Percentiles rank a stretch among this genome's conserved stretches.
phyloP scores from a whole-genome alignment of 768 basidiomycete species.

The Exsudoporus frostii region DNA sequence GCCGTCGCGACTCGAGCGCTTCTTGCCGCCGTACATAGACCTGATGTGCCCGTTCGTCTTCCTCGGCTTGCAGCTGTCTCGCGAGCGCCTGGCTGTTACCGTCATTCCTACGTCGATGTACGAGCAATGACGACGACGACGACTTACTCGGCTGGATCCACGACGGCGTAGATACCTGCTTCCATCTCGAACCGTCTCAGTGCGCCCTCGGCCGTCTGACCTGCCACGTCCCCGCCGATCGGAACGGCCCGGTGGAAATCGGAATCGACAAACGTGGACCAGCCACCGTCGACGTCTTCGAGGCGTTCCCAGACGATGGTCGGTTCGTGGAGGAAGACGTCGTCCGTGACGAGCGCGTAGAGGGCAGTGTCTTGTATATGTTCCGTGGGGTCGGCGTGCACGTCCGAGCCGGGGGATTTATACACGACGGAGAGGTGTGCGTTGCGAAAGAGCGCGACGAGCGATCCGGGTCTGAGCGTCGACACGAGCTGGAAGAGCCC shows the following conservation, averaged over 20 bases:
- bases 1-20: constrained; percentile 25
- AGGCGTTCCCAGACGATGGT: constrained; percentile 89
- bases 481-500: constrained; percentile 78
- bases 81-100: constrained; percentile 73
- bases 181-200: constrained; percentile 48
- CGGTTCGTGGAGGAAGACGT: constrained; percentile 72
- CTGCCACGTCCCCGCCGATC: constrained; percentile 78
- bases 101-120: too few species aligned
- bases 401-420: constrained; percentile 38
- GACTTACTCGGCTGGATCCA: constrained; percentile 64
- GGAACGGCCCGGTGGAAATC: constrained; percentile 62
- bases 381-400: neutral
- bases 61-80: constrained; percentile 74
- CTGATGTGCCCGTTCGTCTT: constrained; percentile 53
- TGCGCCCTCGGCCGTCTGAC: constrained; percentile 62
- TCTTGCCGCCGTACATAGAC: constrained; percentile 34
- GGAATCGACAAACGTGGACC: constrained; percentile 74
- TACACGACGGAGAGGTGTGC: constrained; percentile 89
- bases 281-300: constrained; percentile 82
- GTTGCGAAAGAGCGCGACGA: constrained; percentile 88
- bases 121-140: too few species aligned
- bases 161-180: constrained; percentile 36
- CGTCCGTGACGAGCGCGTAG: constrained; percentile 84
- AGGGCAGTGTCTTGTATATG: constrained; percentile 43
- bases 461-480: constrained; percentile 43